phyloP scores from a whole-genome alignment of 2,329 filamentous ascomycete genomes.

The Fusarium mexicanum region DNA sequence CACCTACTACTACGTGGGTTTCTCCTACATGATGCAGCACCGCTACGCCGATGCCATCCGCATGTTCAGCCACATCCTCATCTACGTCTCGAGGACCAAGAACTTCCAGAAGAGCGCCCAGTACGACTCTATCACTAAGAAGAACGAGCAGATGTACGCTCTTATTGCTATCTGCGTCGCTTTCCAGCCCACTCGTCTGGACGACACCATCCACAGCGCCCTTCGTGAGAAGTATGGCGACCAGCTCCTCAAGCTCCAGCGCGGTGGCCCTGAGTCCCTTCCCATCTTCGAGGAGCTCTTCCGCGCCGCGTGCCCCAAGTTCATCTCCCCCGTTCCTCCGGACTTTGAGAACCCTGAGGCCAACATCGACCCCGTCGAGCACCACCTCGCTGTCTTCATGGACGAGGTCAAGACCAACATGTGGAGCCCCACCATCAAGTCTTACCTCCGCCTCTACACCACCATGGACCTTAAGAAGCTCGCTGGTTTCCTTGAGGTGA shows the following conservation, averaged over 20 bases:
- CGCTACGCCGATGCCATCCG: slow-evolving; percentile 98
- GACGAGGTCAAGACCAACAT: slow-evolving; percentile 99
- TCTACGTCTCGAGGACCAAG: slow-evolving; percentile 99
- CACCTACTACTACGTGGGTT: slow-evolving; percentile 99
- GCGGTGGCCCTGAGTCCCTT: slow-evolving; percentile 92
- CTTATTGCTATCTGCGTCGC: slow-evolving; percentile 98
- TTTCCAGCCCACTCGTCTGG: slow-evolving; percentile 95
- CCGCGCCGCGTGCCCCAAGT: slow-evolving; percentile 97
- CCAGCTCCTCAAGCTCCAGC: slow-evolving; percentile 95
- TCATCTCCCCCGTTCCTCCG: slow-evolving; percentile 96
- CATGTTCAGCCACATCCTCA: slow-evolving; percentile 99
- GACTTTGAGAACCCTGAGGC: slow-evolving; percentile 97
- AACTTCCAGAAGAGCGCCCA: slow-evolving; percentile 99
- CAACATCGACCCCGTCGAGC: slow-evolving; percentile 97
- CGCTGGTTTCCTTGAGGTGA: slow-evolving; percentile 94
- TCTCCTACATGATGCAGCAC: slow-evolving; percentile 99
- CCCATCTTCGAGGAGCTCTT: slow-evolving; percentile 99
- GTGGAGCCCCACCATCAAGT: slow-evolving; percentile 97
- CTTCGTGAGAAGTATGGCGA: slow-evolving; percentile 99
- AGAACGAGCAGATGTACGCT: slow-evolving; percentile 99
- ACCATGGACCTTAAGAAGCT: slow-evolving; percentile 99
- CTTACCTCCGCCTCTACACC: slow-evolving; percentile 98
- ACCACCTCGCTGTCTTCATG: slow-evolving; percentile 98
- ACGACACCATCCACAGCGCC: slow-evolving; percentile 98
- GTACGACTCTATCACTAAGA: slow-evolving; percentile 99